These are phyloP conservation scores for Pseudodiploospora longispora DNA, from an alignment of 2,329 filamentous ascomycete species.

Conservation along the genomic window DNA sequence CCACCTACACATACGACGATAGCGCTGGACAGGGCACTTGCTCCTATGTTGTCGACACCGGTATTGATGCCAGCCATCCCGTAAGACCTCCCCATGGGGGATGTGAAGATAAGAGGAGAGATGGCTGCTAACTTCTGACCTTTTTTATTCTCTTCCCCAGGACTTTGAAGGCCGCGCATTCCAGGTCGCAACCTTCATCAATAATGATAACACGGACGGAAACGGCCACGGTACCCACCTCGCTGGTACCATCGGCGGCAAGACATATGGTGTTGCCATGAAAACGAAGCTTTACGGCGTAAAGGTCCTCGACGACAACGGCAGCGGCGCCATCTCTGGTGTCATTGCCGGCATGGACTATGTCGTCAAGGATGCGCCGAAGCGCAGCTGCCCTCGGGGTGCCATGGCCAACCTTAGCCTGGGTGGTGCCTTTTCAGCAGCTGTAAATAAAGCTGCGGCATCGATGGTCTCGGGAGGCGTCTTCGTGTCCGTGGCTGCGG, in stretches of 20 bases:
- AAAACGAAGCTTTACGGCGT: conserved; percentile 28
- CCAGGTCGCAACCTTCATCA: background rate
- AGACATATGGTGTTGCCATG: conserved; percentile 34
- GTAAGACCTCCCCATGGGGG: conserved; percentile 16
- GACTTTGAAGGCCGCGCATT: conserved; percentile 10
- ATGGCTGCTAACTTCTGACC: background rate
- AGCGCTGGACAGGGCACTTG: conserved; percentile 25
- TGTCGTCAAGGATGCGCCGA: conserved; percentile 22
- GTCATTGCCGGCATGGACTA: conserved; percentile 34
- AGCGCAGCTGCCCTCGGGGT: conserved; percentile 25
- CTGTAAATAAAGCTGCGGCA: conserved; percentile 39
- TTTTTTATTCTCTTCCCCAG: background rate
- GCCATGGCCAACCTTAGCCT: conserved; percentile 45
- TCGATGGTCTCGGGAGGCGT: conserved; percentile 33
- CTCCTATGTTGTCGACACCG: conserved; percentile 35
- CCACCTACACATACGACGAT: conserved; percentile 22
- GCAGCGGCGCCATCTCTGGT: conserved; percentile 25
- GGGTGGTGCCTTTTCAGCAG: conserved; percentile 31
- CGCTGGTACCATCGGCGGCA: conserved; percentile 31
- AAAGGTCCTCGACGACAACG: conserved; percentile 31
- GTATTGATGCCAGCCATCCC: conserved; percentile 22
- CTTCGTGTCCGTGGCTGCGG: conserved; percentile 43
- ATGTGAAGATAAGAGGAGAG: conserved; percentile 7
- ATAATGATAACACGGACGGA: conserved; percentile 18
- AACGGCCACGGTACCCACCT: conserved; percentile 35